Conservation (phyloP, 2,329 filamentous ascomycete genomes). For the Ilyonectria sp. region DNA sequence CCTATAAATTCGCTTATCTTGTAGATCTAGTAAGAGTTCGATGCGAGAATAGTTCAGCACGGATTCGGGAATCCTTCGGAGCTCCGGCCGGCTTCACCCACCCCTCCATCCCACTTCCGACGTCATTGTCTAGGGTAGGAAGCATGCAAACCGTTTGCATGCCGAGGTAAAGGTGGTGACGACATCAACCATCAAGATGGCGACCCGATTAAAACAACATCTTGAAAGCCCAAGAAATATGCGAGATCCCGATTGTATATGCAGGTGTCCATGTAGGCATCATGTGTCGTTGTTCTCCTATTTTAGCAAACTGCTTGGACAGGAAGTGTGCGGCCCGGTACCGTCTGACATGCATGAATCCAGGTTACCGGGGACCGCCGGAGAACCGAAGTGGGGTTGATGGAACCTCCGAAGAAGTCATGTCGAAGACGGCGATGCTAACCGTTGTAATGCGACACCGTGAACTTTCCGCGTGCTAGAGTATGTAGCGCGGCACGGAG, state of each 20-base stretch:
- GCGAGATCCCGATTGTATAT: background rate
- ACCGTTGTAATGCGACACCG: slow-evolving; percentile 20
- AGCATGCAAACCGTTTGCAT: background rate
- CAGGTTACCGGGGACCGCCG: slow-evolving; percentile 22
- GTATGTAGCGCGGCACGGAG: slow-evolving; percentile 18
- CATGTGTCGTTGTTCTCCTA: background rate
- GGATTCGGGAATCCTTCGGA: slow-evolving; percentile 14
- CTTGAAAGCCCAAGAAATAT: background rate
- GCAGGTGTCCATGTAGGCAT: background rate
- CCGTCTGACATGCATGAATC: slow-evolving; percentile 37
- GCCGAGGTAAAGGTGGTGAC: slow-evolving; percentile 10
- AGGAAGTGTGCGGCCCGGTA: slow-evolving; percentile 24
- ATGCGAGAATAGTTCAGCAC: slow-evolving; percentile 11
- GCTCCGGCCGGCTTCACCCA: slow-evolving; percentile 8
- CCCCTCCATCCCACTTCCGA: slow-evolving; percentile 26
- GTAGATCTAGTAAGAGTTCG: slow-evolving; percentile 6
- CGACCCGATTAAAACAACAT: background rate
- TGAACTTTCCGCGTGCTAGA: slow-evolving; percentile 3
- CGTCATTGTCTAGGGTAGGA: slow-evolving; percentile 10
- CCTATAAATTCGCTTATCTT: slow-evolving; percentile 17
- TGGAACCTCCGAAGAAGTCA: slow-evolving; percentile 37
- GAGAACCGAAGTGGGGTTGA: slow-evolving; percentile 28
- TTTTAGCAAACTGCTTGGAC: background rate
- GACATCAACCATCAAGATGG: slow-evolving; percentile 22
- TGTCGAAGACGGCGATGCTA: slow-evolving; percentile 41